Conservation (phyloP, 179 eudicot species). For the Gypsophila paniculata region DNA sequence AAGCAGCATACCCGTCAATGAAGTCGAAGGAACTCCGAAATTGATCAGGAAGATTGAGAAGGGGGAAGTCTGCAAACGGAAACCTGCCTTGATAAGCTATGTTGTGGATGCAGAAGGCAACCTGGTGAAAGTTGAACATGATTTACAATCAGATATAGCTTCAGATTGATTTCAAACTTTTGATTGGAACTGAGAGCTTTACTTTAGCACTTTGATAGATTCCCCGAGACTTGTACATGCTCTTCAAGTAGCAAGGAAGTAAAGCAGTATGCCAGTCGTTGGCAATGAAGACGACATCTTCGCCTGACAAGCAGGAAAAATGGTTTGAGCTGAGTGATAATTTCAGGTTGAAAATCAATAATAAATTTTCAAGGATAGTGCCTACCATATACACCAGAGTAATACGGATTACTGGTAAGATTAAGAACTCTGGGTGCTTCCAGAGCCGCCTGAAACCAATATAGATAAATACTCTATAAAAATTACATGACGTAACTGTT, state of each 20-base stretch:
- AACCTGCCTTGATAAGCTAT: slow-evolving; percentile 94
- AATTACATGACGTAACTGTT: background rate
- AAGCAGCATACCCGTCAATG: slow-evolving; percentile 61
- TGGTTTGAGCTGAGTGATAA: background rate
- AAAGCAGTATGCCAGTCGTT: slow-evolving; percentile 94
- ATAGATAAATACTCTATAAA: background rate
- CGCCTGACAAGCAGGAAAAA: slow-evolving; percentile 27
- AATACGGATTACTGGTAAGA: slow-evolving; percentile 50
- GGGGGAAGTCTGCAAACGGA: slow-evolving; percentile 57
- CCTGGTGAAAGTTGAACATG: slow-evolving; percentile 37
- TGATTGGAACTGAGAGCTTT: background rate
- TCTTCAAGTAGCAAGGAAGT: slow-evolving; percentile 75
- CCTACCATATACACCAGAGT: slow-evolving; percentile 82
- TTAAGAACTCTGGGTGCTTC: slow-evolving; percentile 78
- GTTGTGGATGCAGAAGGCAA: slow-evolving; percentile 93
- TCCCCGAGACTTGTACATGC: slow-evolving; percentile 61
- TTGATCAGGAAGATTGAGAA: slow-evolving; percentile 71
- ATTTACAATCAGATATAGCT: background rate
- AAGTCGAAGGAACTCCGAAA: slow-evolving; percentile 66
- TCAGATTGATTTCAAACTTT: background rate
- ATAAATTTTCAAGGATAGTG: background rate
- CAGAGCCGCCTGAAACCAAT: slow-evolving; percentile 64
- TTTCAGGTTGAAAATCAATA: background rate
- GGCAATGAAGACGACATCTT: slow-evolving; percentile 69
- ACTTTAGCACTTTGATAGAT: slow-evolving; percentile 67